A percentile compares a stretch with the other conserved stretches of the same genome.
Conservation (phyloP, 306 rosid genomes). For the Pterocarpus macrocarpus region DNA sequence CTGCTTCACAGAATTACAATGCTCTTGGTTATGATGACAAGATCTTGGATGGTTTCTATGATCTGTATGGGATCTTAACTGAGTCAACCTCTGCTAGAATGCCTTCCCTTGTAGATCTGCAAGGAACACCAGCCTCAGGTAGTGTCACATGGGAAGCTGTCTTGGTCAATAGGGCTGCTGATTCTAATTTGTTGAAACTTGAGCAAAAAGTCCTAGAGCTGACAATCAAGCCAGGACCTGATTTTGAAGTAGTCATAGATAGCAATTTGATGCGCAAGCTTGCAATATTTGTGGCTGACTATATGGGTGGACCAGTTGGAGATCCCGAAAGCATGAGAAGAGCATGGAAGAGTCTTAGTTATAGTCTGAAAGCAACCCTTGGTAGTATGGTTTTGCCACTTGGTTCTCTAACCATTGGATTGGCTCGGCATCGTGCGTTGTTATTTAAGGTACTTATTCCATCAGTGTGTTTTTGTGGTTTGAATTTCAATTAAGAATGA, state of each 20-base stretch:
- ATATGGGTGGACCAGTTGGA: slow-evolving; percentile 95
- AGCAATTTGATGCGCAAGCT: slow-evolving; percentile 73
- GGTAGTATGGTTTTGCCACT: slow-evolving; percentile 96
- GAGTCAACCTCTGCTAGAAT: slow-evolving; percentile 73
- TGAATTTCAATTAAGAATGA: slow-evolving; percentile 36
- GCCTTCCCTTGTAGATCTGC: slow-evolving; percentile 96
- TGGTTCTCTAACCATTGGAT: slow-evolving; percentile 90
- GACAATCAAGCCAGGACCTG: slow-evolving; percentile 64
- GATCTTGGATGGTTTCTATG: slow-evolving; percentile 96
- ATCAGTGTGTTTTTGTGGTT: slow-evolving; percentile 17
- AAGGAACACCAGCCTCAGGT: slow-evolving; percentile 79
- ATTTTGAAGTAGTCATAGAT: slow-evolving; percentile 61
- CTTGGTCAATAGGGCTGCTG: slow-evolving; percentile 86
- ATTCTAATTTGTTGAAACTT: slow-evolving; percentile 84
- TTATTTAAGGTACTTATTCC: slow-evolving; percentile 79
- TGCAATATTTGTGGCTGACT: slow-evolving; percentile 86
- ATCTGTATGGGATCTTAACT: slow-evolving; percentile 78
- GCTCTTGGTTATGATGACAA: slow-evolving; percentile 95
- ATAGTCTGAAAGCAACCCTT: slow-evolving; percentile 79
- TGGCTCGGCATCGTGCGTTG: slow-evolving; percentile 99
- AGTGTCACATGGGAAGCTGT: slow-evolving; percentile 92
- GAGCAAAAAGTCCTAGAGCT: slow-evolving; percentile 80
- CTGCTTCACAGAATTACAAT: slow-evolving; percentile 97
- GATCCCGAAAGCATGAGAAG: slow-evolving; percentile 79
- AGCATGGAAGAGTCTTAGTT: slow-evolving; percentile 83